phyloP scores from a whole-genome alignment of 768 basidiomycete species.

The Daedaleopsis sinensis region DNA sequence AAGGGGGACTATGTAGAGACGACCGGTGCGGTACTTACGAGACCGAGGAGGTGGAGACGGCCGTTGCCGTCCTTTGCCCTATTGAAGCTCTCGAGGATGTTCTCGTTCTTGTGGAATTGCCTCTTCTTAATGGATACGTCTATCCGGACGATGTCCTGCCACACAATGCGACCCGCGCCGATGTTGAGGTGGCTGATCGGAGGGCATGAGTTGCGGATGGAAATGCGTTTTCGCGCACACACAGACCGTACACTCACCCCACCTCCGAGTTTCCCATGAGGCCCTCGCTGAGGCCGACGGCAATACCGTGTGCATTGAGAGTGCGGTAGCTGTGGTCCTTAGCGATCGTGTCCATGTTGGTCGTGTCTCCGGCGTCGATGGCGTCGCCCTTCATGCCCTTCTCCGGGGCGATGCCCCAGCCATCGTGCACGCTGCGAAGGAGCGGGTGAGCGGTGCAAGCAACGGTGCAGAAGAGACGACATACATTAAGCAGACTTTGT shows the following conservation, averaged over 20 bases:
- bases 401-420: slow-evolving; percentile 82
- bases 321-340: slow-evolving; percentile 72
- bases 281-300: slow-evolving; percentile 90
- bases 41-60: slow-evolving; percentile 84
- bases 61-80: slow-evolving; percentile 83
- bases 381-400: slow-evolving; percentile 84
- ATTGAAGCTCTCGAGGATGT: slow-evolving; percentile 72
- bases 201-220: background rate
- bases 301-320: slow-evolving; percentile 85
- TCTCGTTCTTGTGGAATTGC: slow-evolving; percentile 79
- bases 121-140: slow-evolving; percentile 90
- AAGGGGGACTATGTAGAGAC: background rate
- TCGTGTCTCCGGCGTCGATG: slow-evolving; percentile 81
- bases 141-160: slow-evolving; percentile 97
- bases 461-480: background rate
- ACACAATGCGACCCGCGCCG: slow-evolving; percentile 92
- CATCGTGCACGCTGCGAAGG: slow-evolving; percentile 81
- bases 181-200: slow-evolving; percentile 85
- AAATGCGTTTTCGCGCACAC: slow-evolving; percentile 7
- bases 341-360: slow-evolving; percentile 87
- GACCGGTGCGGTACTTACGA: slow-evolving; percentile 48
- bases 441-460: background rate
- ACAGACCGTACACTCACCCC: slow-evolving; percentile 57
- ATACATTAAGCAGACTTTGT: slow-evolving; percentile 93
- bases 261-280: slow-evolving; percentile 99